Evolutionary conservation across 257 asterid genomes (phyloP), one percentile per base, ranked within the genome.

Genomic region (Hygrophila difformis): DNA sequence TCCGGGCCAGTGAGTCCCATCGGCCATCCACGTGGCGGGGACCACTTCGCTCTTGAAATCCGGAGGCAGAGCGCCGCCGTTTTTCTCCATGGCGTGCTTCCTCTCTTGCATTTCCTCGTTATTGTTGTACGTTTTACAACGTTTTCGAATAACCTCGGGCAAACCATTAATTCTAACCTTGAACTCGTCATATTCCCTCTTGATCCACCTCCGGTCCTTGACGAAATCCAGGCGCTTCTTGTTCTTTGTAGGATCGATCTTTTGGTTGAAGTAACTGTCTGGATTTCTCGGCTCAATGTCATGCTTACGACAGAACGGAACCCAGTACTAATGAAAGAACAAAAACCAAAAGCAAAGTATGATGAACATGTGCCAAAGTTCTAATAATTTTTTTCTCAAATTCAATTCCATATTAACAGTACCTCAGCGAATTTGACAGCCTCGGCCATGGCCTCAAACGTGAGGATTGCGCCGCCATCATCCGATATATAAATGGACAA

Each of bases 1-100:
- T n/a, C 96, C 96, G 0, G 96, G 98, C 98, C 98, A 91, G 39
- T 85, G 96, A 2, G 98, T 91, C 18, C 96, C 94, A 20, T 91
- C 96, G 1, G 96, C 94, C 98, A 91, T 91, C 96, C 96, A 89
- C 9, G 98, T 89, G 1, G 94, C 98, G 39, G 64, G 66, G 1
- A 53, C 28, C 31, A 59, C 56, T 20, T 67, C 72, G 3, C 57
- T 39, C 62, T 74, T 70, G 62, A 63, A 43, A 47, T 73, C 82
- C 0, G 70, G 61, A 0, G 83, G 64, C 22, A 74, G 17, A 6
- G 45, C 55, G 3, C 93, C 85, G 5, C 62, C 61, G 54, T 74
- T 77, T 64, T 67, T 71, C 54, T 82, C 87, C 47, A 5, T 64
- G 2, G 63, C 28, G 12, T 48, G 65, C 44, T 69, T 72, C 44